Evolutionary conservation across 331 rosid genomes (phyloP), one percentile per base, ranked within the genome.

Genomic region (Acacia concinna): DNA sequence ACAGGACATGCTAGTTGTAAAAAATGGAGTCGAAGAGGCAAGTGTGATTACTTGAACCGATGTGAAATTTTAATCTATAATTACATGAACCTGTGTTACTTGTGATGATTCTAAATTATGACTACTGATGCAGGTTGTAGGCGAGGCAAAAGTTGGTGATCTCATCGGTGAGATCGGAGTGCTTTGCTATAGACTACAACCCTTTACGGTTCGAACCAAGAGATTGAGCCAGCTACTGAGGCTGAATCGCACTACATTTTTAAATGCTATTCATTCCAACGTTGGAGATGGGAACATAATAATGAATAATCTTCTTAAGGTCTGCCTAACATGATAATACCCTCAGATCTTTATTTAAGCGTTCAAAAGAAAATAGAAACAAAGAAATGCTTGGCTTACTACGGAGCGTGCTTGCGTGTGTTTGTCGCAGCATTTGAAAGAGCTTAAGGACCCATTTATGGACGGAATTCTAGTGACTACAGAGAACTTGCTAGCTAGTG

Each of bases 221-320:
- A 84, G 97, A 27, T 79, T 96, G 76, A 88, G 93, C 83, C 99
- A 91, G 80, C 79, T 96, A 43, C 85, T 96, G 49, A 88, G 99
- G 79, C 76, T 96, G 77, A 96, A 90, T 81, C 90, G 97, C 18
- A 87, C 97, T 4, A 80, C 85, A 0, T 93, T 96, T 86, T 59
- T 93, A 81, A 96, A 83, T 64, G 88, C 90, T 52, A 96, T 96
- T 75, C 94, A 93, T 54, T 90, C 99, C 74, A 91, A 93, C 63
- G 87, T 93, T 2, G 99, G 97, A 13, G 99, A 96, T 54, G 99
- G 98, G 76, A 89, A 92, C 79, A 81, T 93, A 68, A 93, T 93
- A 77, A 90, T 96, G 97, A 96, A 93, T 49, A 96, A 96, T 84
- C 95, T 96, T 71, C 97, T 96, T 80, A 86, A 93, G 98, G 99